A percentile compares a stretch with the other conserved stretches of the same genome.
These are phyloP conservation scores for Penicillium waksmanii DNA, from an alignment of 495 filamentous ascomycete genomes.

Conservation along the genomic window DNA sequence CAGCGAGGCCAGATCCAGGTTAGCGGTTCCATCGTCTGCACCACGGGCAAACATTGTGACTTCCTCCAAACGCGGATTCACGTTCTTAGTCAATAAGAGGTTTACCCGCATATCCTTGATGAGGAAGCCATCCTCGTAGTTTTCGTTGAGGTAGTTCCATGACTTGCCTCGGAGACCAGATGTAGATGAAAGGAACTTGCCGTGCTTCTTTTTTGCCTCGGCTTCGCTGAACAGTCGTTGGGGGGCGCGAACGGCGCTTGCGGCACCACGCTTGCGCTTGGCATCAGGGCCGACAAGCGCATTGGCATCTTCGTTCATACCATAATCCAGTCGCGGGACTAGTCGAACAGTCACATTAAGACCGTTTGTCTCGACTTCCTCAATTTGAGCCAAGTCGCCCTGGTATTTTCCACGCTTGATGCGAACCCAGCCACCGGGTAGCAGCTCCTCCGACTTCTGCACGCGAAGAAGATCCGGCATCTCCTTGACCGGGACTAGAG, in stretches of 20 bases:
- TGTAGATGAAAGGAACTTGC: slow-evolving; percentile 63
- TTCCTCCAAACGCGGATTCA: slow-evolving; percentile 92
- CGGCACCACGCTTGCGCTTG: slow-evolving; percentile 78
- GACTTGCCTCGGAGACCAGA: slow-evolving; percentile 66
- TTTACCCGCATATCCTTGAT: slow-evolving; percentile 94
- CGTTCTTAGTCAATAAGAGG: slow-evolving; percentile 77
- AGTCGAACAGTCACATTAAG: slow-evolving; percentile 83
- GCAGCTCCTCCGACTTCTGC: slow-evolving; percentile 80
- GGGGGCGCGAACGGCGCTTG: slow-evolving; percentile 69
- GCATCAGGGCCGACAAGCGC: slow-evolving; percentile 53
- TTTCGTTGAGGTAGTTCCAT: slow-evolving; percentile 83
- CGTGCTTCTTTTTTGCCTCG: slow-evolving; percentile 88
- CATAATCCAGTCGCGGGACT: slow-evolving; percentile 92
- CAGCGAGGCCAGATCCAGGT: slow-evolving; percentile 87
- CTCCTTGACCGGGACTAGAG: slow-evolving; percentile 92
- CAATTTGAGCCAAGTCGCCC: slow-evolving; percentile 89
- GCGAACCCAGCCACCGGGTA: slow-evolving; percentile 89
- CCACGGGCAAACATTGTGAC: slow-evolving; percentile 90
- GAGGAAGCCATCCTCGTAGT: slow-evolving; percentile 89
- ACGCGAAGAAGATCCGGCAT: slow-evolving; percentile 95
- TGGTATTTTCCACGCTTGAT: slow-evolving; percentile 82
- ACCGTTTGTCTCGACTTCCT: slow-evolving; percentile 91
- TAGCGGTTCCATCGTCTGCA: slow-evolving; percentile 88
- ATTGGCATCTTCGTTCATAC: slow-evolving; percentile 73
- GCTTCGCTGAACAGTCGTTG: slow-evolving; percentile 91